These are phyloP conservation scores for Sugiyamaella valdiviana DNA, from an alignment of 805 yeast species.

Conservation along the genomic window DNA sequence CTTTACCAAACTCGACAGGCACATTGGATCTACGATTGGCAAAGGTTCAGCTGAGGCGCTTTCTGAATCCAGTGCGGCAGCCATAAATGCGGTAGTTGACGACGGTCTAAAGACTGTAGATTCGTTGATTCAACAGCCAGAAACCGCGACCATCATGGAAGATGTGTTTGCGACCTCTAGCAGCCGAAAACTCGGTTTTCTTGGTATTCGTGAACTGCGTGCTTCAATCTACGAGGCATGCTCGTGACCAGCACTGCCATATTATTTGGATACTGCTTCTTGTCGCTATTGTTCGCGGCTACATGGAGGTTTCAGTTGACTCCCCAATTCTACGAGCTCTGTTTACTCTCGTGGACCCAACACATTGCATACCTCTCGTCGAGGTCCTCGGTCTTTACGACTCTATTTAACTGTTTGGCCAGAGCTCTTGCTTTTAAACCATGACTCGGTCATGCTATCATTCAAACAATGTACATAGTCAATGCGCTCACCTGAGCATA, in stretches of 20 bases:
- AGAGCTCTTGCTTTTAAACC: too few relatives aligned
- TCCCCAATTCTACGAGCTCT: neutral
- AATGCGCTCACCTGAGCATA: conserved; percentile 16
- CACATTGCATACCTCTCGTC: too few relatives aligned
- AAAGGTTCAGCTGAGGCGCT: neutral
- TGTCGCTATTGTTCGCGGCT: too few relatives aligned
- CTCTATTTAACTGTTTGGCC: too few relatives aligned
- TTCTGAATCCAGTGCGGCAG: conserved; percentile 5
- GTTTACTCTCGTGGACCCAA: neutral
- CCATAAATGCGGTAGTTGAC: conserved; percentile 6
- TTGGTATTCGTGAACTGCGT: conserved; percentile 28
- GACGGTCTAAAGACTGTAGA: conserved; percentile 2
- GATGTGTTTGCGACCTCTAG: conserved; percentile 30
- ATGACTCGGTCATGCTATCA: conserved; percentile 4
- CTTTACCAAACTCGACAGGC: conserved; percentile 68
- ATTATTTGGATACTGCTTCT: too few relatives aligned
- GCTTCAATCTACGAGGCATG: conserved; percentile 19
- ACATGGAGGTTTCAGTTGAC: too few relatives aligned
- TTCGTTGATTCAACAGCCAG: conserved; percentile 3
- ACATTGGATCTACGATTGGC: conserved; percentile 24
- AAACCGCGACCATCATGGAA: conserved; percentile 27
- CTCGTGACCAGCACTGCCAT: too few relatives aligned
- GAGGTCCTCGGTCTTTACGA: too few relatives aligned
- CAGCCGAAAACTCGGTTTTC: conserved; percentile 13
- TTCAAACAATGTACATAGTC: neutral